Evolutionary conservation across 1,139 yeast genomes (phyloP), one percentile per base, ranked within the genome.

Genomic region (Taiozyma sp.): DNA sequence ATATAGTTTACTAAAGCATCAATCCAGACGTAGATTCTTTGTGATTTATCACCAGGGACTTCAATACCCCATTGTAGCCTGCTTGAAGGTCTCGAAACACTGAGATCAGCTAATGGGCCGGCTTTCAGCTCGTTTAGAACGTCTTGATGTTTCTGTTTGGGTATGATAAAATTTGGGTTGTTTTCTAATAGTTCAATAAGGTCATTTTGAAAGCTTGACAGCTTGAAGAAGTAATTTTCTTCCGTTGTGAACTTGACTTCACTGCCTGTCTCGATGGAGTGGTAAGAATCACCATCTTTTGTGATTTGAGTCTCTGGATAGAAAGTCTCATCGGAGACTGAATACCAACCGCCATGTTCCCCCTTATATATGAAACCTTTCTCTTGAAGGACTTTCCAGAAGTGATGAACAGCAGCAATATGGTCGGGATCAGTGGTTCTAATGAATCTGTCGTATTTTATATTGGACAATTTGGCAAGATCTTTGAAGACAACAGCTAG

Each of bases 1-100:
- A 90, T 53, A 64, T 93, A 93, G 64, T 90, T 93, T 46, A 88
- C 75, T 49, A 93, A 74, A 0, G 99, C 99, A 69, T 93, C 99
- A 55, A 93, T 86, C 99, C 99, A 93, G 10, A 93, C 99, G 62
- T 93, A 93, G 53, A 93, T 84, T 49, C 79, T 84, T 62, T 93
- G 98, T 0, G 81, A 60, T 0, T 76, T 71, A 61, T 93, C 98
- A 37, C 75, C 73, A 0, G 99, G 99, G 0, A 93, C 98, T 2
- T 80, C 80, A 30, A 93, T 85, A 0, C 97, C 97, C 99, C 99
- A 93, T 34, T 76, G 70, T 46, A 91, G 74, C 50, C 99, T 72
- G 14, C 82, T 69, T 0, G 83, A 66, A 0, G 98, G 98, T 55
- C 99, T 74, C 0, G 97, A 90, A 2, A 93, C 76, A 30, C 96